A percentile compares a stretch with the other conserved stretches of the same genome.
These are phyloP conservation scores for Trichoderma orchidacearum DNA, from an alignment of 495 filamentous ascomycete species.

Conservation along the genomic window DNA sequence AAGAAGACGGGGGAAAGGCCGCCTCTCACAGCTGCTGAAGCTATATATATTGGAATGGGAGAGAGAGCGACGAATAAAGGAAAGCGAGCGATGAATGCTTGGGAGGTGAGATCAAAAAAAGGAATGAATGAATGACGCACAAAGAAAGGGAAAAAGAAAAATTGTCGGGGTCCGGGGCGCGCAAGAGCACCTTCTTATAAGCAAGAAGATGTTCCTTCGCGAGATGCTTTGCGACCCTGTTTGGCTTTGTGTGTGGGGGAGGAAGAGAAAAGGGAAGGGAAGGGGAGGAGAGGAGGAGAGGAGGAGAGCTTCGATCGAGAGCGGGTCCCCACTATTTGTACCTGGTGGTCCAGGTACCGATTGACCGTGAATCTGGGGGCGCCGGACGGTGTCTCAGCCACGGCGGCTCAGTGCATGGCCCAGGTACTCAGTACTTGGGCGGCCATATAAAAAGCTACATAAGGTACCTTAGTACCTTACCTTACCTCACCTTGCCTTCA, in stretches of 20 bases:
- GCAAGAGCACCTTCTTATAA: slow-evolving; percentile 11
- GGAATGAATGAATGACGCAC: slow-evolving; percentile 26
- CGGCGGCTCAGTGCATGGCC: not conserved
- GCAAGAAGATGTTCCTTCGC: slow-evolving; percentile 26
- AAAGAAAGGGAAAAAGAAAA: slow-evolving; percentile 20
- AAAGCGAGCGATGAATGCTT: not conserved
- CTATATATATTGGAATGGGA: slow-evolving; percentile 7
- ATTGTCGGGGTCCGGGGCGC: slow-evolving; percentile 34
- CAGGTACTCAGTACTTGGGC: not conserved
- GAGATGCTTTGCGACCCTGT: slow-evolving; percentile 35
- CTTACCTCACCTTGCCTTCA: too few relatives aligned
- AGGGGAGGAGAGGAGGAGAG: slow-evolving; percentile 11
- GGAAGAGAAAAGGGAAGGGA: slow-evolving; percentile 13
- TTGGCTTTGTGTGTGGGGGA: slow-evolving; percentile 31
- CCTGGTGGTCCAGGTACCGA: not conserved
- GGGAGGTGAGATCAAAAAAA: slow-evolving; percentile 1
- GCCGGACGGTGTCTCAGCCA: not conserved
- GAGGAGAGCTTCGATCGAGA: too few relatives aligned
- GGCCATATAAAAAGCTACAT: not conserved
- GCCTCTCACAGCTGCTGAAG: slow-evolving; percentile 8
- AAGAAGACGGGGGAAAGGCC: slow-evolving; percentile 14
- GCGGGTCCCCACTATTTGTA: not conserved
- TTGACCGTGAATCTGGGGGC: not conserved
- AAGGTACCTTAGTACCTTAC: too few relatives aligned
- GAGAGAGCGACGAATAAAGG: slow-evolving; percentile 37